Evolutionary conservation across 179 eudicot genomes (phyloP).

Genomic region (Drosera spatulata): DNA sequence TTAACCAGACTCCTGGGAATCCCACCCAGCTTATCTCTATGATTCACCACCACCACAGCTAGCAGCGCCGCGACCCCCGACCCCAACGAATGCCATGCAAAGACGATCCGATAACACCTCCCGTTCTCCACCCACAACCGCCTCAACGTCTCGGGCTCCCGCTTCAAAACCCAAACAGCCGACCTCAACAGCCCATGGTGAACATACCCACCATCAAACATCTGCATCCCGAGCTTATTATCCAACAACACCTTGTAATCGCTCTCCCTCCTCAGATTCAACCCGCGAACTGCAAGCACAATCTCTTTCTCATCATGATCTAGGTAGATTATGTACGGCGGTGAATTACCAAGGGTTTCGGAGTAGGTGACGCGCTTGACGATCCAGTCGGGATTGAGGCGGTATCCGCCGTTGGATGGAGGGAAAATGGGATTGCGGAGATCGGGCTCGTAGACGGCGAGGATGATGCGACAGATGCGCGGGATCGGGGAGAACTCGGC

Average conservation of each 20-base stretch:
- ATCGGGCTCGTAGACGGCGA: constrained; percentile 74
- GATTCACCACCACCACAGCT: constrained; percentile 64
- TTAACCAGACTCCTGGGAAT: constrained; percentile 38
- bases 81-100: constrained; percentile 83
- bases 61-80: constrained; percentile 79
- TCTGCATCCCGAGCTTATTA: constrained; percentile 65
- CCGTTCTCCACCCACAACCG: constrained; percentile 58
- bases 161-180: constrained; percentile 59
- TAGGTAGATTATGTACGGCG: constrained; percentile 66
- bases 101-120: constrained; percentile 46
- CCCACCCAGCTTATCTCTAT: constrained; percentile 51
- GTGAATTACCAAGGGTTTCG: constrained; percentile 57
- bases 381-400: constrained; percentile 54
- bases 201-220: constrained; percentile 92
- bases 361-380: constrained; percentile 60
- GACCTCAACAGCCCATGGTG: constrained; percentile 77
- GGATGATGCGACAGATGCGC: constrained; percentile 57
- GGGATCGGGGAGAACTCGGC: constrained; percentile 77
- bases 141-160: constrained; percentile 48
- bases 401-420: constrained; percentile 44
- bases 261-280: constrained; percentile 51
- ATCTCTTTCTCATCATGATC: constrained; percentile 56
- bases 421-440: constrained; percentile 39
- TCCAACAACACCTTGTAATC: constrained; percentile 61
- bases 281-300: constrained; percentile 56